Evolutionary conservation across 345 rosid genomes (phyloP), one percentile per base, ranked within the genome.

Genomic region (Lepidium didymum): DNA sequence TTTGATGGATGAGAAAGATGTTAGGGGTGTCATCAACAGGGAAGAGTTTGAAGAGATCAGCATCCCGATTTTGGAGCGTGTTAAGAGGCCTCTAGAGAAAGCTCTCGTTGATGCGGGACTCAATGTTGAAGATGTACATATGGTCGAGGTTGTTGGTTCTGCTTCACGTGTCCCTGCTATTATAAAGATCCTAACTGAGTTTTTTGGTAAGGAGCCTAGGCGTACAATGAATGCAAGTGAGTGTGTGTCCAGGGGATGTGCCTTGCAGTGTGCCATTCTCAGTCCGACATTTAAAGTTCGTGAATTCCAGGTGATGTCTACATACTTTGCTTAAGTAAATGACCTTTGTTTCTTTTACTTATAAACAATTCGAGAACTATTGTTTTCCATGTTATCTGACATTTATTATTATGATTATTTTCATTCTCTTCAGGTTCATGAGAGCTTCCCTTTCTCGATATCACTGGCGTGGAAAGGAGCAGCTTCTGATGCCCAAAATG

Each of bases 171-270:
- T 91, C 27, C 99, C 99, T 63, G 82, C 99, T 14, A 64, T 94
- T 14, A 71, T 87, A 33, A 94, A 82, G 79, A 91, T 94, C 46
- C 52, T 94, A 52, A 83, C 96, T 0, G 97, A 91, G 46, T 89
- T 94, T 76, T 94, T 94, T 33, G 96, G 99, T n/a, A 94, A 94
- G 79, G 99, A 91, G 79, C 97, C 97, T 4, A 82, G 96, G 72
- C 87, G 96, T 12, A 89, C 97, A 14, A 89, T 94, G 99, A 94
- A 94, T 80, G 96, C 99, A 4, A 94, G 96, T 69, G 99, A 94
- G 81, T 91, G 97, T 77, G 97, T 94, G 50, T 84, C 97, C 0
- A 86, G 88, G 58, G 99, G 97, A 3, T 81, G 85, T 62, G 97
- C 99, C 61, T 76, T 94, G 70, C 81, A 94, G 67, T 94, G 99